These are phyloP conservation scores for Cystobasidiaceae sp. DNA, from an alignment of 1,284 basidiomycete genomes.

Conservation along the genomic window DNA sequence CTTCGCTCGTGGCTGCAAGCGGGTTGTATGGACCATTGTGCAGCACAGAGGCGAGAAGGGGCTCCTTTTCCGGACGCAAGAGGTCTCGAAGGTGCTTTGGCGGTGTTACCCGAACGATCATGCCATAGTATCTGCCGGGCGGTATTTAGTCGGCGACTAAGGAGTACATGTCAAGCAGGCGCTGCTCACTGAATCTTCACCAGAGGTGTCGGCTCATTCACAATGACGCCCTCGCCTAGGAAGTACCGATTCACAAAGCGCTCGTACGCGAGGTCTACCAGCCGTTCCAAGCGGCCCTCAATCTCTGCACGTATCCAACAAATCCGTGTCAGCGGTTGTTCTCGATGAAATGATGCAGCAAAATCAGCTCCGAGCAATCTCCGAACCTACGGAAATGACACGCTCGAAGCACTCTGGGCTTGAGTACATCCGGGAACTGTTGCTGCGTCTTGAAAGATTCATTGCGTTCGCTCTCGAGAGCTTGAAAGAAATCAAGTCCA, in stretches of 20 bases:
- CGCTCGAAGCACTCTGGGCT: constrained; percentile 78
- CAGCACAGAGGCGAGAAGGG: background rate
- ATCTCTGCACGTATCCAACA: constrained; percentile 66
- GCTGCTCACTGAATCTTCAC: background rate
- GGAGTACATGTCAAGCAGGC: constrained; percentile 40
- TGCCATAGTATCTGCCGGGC: background rate
- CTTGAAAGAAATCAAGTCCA: constrained; percentile 87
- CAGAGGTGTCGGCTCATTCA: constrained; percentile 37
- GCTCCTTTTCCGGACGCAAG: constrained; percentile 6
- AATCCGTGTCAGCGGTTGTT: background rate
- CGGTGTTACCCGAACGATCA: constrained; percentile 11
- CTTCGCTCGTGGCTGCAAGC: constrained; percentile 17
- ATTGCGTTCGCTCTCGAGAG: constrained; percentile 79
- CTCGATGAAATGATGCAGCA: constrained; percentile 25
- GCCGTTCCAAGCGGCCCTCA: constrained; percentile 85
- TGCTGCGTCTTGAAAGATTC: constrained; percentile 82
- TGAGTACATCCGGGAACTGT: constrained; percentile 86
- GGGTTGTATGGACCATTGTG: constrained; percentile 27
- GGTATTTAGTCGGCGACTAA: constrained; percentile 40
- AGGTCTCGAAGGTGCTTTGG: constrained; percentile 15
- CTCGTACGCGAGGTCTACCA: constrained; percentile 90
- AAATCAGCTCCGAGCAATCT: no score
- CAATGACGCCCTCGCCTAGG: constrained; percentile 60
- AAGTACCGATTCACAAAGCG: constrained; percentile 95
- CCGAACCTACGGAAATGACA: constrained; percentile 95